These are phyloP conservation scores for Tricladium varicosporioides DNA, from an alignment of 2,329 filamentous ascomycete species.

Conservation along the genomic window DNA sequence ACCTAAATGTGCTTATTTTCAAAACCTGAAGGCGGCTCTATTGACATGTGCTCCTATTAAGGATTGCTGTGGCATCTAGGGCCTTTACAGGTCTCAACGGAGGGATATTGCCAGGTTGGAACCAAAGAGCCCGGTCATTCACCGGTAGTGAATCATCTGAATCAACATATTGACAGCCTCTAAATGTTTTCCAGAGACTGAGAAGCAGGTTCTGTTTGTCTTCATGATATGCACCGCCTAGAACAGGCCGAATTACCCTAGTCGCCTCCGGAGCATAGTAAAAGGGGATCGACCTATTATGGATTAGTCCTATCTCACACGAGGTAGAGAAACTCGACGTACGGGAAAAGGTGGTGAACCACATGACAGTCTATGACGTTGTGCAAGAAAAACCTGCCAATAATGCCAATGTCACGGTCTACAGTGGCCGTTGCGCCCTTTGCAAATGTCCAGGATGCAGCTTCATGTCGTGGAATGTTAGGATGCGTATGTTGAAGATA, in stretches of 20 bases:
- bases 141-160: no score
- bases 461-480: slow-evolving; percentile 82
- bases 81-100: no score
- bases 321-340: slow-evolving; percentile 29
- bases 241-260: slow-evolving; percentile 68
- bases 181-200: not conserved
- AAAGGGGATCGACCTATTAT: slow-evolving; percentile 68
- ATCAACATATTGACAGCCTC: not conserved
- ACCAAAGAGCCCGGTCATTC: no score
- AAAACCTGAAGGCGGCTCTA: no score
- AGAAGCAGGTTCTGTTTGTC: not conserved
- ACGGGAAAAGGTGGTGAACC: slow-evolving; percentile 91
- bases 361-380: slow-evolving; percentile 96
- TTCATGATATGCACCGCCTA: slow-evolving; percentile 38
- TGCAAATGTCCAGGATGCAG: slow-evolving; percentile 82
- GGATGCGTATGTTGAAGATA: slow-evolving; percentile 96
- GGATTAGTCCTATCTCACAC: not conserved
- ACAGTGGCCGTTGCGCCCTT: slow-evolving; percentile 92
- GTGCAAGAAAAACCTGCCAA: slow-evolving; percentile 83
- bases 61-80: no score
- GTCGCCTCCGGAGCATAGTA: slow-evolving; percentile 91
- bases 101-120: no score
- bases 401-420: slow-evolving; percentile 92
- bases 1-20: no score
- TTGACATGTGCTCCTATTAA: no score